phyloP scores from a whole-genome alignment of 2,329 filamentous ascomycete species.

The Pseudomassariella vexata region DNA sequence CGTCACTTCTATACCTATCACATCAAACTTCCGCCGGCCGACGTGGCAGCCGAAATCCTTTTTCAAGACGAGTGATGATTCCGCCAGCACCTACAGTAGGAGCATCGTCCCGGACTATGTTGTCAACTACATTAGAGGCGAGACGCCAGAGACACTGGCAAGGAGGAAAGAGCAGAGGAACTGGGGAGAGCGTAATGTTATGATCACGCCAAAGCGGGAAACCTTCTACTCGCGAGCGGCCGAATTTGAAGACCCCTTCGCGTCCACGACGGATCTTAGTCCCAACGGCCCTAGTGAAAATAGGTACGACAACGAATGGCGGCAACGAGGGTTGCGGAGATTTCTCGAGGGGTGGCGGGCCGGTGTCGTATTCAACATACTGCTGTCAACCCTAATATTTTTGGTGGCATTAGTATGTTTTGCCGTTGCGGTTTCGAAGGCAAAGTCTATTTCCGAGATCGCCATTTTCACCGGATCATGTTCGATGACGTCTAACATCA shows the following conservation, averaged over 20 bases:
- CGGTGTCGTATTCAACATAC: conserved; percentile 37
- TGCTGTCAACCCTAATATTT: conserved; percentile 31
- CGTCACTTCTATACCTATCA: conserved; percentile 15
- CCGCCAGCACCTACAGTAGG: conserved; percentile 31
- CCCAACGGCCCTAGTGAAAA: conserved; percentile 14
- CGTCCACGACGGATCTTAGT: conserved; percentile 13
- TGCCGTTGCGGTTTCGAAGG: conserved; percentile 28
- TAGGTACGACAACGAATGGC: conserved; percentile 19
- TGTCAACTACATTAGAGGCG: conserved; percentile 47
- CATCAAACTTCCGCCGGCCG: conserved; percentile 16
- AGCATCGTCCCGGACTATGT: conserved; percentile 48
- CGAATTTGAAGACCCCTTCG: conserved; percentile 27
- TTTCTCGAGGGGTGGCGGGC: conserved; percentile 40
- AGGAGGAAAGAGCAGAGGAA: conserved; percentile 32
- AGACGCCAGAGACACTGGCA: conserved; percentile 48
- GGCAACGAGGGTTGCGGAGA: conserved; percentile 21
- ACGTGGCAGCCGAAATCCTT: conserved; percentile 19
- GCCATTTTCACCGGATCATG: conserved; percentile 34
- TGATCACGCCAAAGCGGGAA: conserved; percentile 22
- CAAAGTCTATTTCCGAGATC: conserved; percentile 25
- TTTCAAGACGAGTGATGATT: conserved; percentile 21
- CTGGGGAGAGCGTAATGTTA: conserved; percentile 26
- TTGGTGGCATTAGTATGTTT: conserved; percentile 32
- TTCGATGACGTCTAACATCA: conserved; percentile 25
- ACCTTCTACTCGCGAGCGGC: conserved; percentile 28